Evolutionary conservation across 2,329 filamentous ascomycete genomes (phyloP).

Genomic region (Exophiala alcalophila): DNA sequence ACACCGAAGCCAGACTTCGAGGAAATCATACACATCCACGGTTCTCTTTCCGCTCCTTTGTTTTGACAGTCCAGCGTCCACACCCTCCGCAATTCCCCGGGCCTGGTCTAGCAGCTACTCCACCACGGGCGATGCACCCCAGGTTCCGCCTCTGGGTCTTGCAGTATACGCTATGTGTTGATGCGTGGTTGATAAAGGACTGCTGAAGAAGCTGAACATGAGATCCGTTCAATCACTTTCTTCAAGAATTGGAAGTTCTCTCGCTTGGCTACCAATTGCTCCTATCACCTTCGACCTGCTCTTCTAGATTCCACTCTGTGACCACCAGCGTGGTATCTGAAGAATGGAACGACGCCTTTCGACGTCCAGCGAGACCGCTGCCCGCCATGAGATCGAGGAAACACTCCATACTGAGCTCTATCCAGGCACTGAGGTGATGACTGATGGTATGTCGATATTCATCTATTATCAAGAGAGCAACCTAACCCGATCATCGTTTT

Average conservation of each 20-base stretch:
- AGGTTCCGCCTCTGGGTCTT: background rate
- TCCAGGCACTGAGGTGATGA: slow-evolving; percentile 16
- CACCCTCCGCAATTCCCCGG: too few species aligned
- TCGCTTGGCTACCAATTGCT: too few species aligned
- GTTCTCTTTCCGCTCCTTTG: slow-evolving; percentile 11
- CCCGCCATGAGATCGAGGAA: slow-evolving; percentile 11
- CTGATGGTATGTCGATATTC: slow-evolving; percentile 1
- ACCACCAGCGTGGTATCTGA: background rate
- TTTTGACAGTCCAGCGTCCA: too few species aligned
- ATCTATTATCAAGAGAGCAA: background rate
- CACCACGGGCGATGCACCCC: too few species aligned
- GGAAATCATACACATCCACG: background rate
- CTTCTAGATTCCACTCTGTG: slow-evolving; percentile 1
- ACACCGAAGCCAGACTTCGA: too few species aligned
- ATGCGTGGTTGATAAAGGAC: background rate
- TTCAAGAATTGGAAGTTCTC: too few species aligned
- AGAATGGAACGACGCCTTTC: slow-evolving; percentile 6
- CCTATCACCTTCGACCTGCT: too few species aligned
- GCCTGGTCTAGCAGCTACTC: too few species aligned
- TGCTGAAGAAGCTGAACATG: background rate
- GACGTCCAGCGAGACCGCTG: slow-evolving; percentile 4
- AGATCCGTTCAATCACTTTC: too few species aligned
- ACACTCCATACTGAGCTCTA: slow-evolving; percentile 7
- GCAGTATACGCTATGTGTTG: background rate
- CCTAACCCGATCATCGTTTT: background rate